These are phyloP conservation scores for Arachis hypogaea DNA, from an alignment of 306 rosid genomes.

Conservation along the genomic window DNA sequence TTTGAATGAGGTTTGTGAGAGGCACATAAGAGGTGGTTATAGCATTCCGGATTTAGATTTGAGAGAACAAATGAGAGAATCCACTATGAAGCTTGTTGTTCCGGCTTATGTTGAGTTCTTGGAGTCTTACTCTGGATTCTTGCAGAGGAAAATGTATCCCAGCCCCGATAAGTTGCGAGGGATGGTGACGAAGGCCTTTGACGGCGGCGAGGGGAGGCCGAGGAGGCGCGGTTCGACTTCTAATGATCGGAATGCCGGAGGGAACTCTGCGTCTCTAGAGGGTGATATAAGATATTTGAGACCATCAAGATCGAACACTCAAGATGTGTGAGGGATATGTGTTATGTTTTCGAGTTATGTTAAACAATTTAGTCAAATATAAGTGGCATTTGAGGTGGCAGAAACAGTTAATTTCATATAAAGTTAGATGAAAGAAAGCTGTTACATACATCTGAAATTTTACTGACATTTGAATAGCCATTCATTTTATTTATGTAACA, in stretches of 20 bases:
- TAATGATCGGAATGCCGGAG: slow-evolving; percentile 48
- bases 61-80: slow-evolving; percentile 73
- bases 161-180: slow-evolving; percentile 60
- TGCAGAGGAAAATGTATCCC: slow-evolving; percentile 53
- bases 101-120: slow-evolving; percentile 59
- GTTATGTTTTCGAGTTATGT: too few species aligned
- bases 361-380: too few species aligned
- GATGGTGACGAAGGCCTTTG: slow-evolving; percentile 55
- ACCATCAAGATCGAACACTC: slow-evolving; percentile 40
- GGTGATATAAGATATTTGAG: slow-evolving; percentile 40
- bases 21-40: slow-evolving; percentile 50
- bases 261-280: slow-evolving; percentile 43
- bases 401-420: too few species aligned
- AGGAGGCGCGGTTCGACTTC: slow-evolving; percentile 48
- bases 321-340: slow-evolving; percentile 24
- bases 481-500: too few species aligned
- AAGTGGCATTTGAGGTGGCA: too few species aligned
- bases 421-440: too few species aligned
- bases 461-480: too few species aligned
- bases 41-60: slow-evolving; percentile 69
- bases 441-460: too few species aligned
- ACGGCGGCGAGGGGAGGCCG: slow-evolving; percentile 39
- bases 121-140: slow-evolving; percentile 48
- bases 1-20: slow-evolving; percentile 57
- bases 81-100: slow-evolving; percentile 62